Evolutionary conservation across 495 filamentous ascomycete species (phyloP).

Genomic region (Aspergillus ellipticus): DNA sequence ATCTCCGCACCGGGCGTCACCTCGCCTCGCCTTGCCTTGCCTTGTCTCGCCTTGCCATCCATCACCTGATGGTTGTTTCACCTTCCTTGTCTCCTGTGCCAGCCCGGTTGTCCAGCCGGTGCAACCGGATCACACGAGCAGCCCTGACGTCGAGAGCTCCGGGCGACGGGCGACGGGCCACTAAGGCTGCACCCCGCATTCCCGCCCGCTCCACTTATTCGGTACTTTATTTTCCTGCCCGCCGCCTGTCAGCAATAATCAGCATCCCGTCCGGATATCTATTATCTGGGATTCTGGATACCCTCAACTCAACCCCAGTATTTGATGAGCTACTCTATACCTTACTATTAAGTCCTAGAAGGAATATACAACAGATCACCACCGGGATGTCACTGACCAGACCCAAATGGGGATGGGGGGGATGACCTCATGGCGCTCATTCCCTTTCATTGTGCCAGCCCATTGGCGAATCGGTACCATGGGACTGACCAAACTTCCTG

Average conservation of each 20-base stretch:
- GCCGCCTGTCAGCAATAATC: background rate
- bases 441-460: background rate
- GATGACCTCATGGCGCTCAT: conserved; percentile 1
- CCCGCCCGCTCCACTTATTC: conserved; percentile 29
- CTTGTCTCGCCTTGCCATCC: background rate
- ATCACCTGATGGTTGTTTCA: conserved; percentile 14
- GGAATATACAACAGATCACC: no score
- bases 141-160: conserved; percentile 33
- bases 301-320: no score
- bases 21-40: background rate
- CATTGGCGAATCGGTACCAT: background rate
- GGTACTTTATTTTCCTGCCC: background rate
- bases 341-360: no score
- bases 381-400: no score
- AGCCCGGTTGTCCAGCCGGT: conserved; percentile 17
- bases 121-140: conserved; percentile 31
- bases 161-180: conserved; percentile 1
- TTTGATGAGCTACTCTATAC: no score
- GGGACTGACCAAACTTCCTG: background rate
- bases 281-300: no score
- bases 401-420: no score
- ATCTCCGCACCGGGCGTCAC: conserved; percentile 12
- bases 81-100: background rate
- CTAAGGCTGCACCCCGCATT: conserved; percentile 47
- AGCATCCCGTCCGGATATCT: no score